Base-by-base conservation (phyloP, 2,329 filamentous ascomycete species). In the Penicillium sp. region DNA sequence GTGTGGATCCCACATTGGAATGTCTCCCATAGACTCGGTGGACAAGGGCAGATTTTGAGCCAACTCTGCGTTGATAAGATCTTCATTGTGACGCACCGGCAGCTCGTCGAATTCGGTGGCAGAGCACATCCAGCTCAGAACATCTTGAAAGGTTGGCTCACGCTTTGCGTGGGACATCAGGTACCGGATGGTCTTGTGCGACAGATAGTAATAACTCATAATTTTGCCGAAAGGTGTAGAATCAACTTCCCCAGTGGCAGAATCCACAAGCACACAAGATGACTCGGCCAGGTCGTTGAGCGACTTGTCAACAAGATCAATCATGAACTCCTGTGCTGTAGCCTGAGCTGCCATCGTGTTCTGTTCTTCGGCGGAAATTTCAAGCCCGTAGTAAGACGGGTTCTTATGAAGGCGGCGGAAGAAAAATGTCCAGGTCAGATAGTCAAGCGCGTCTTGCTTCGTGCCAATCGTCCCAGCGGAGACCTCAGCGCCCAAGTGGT, bases 361-460 rank as follows among this genome's bases (percentile, higher is more conserved):
- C 77, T 97, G 92, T 68, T 97, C 92, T 68, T 97, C 93, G 0
- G 91, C 89, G 0, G 91, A 91, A 46, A 99, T 95, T 72, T 97
- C 90, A 0, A 99, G 87, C 0, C 96, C 96, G 68, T 99, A 99
- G 78, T 96, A 99, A 0, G 93, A 96, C 1, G 95, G 95, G 69
- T 99, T 99, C 82, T 99, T 99, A 81, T 99, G 95, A 40, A 99
- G 80, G 11, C 95, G 85, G 2, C 96, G 87, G 84, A 99, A 99
- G 85, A 99, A 99, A 81, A 99, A 99, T 0, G 96, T 99, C 95
- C 96, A 99, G 0, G 95, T 99, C 54, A 99, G 79, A 72, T 99
- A 99, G 76, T 99, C 96, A 4, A 99, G 84, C 0, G 95, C 95
- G 77, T 99, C 95, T 77, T 99, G 95, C 76, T 97, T 97, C 9